These are phyloP conservation scores for Boletellus sp. DNA, from an alignment of 768 basidiomycete genomes.

Conservation along the genomic window DNA sequence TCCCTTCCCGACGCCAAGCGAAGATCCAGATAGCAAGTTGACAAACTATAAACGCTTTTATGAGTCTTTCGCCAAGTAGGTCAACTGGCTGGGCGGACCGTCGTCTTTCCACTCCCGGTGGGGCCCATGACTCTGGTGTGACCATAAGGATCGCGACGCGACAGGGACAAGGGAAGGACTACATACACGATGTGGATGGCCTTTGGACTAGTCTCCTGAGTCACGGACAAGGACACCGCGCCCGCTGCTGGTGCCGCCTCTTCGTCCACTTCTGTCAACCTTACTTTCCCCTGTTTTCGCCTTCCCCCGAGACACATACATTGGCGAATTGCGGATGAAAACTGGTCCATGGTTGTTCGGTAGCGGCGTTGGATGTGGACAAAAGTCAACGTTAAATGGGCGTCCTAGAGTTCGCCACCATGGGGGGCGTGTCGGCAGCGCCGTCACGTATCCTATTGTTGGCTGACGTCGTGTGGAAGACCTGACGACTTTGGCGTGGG, in stretches of 20 bases:
- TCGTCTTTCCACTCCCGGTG: constrained; percentile 32
- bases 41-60: constrained; percentile 28
- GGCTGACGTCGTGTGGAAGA: constrained; percentile 1
- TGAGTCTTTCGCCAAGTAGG: neutral
- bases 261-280: constrained; percentile 16
- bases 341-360: constrained; percentile 21
- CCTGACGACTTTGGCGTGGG: constrained; percentile 3
- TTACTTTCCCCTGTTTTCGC: constrained; percentile 8
- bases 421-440: constrained; percentile 9
- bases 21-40: constrained; percentile 30
- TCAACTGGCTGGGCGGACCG: constrained; percentile 16
- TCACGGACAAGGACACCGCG: neutral
- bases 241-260: constrained; percentile 8
- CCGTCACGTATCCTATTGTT: neutral
- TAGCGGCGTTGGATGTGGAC: constrained; percentile 9
- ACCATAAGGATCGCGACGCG: constrained; percentile 1
- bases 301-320: neutral
- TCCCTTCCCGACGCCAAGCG: constrained; percentile 28
- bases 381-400: neutral
- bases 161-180: neutral
- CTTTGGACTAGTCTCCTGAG: constrained; percentile 4
- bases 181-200: constrained; percentile 30
- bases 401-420: neutral
- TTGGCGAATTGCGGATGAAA: constrained; percentile 2
- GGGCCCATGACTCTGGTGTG: constrained; percentile 25